Conservation (phyloP, 2,329 filamentous ascomycete genomes). For the Venturiaceae sp. region DNA sequence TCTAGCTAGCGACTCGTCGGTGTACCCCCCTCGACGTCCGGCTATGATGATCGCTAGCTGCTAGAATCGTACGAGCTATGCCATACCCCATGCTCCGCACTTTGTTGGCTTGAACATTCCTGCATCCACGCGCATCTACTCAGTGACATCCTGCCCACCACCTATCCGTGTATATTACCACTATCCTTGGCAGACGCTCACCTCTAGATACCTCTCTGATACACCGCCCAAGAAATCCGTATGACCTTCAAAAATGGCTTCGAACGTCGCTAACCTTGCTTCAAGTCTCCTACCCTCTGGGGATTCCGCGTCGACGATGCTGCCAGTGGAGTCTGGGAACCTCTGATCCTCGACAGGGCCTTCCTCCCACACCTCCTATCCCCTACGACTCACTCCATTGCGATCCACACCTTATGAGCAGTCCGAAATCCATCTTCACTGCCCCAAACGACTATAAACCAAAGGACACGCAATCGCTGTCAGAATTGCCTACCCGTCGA, state of each 20-base stretch:
- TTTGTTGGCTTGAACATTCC: too few relatives aligned
- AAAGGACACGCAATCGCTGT: background rate
- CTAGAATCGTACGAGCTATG: background rate
- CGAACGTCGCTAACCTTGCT: background rate
- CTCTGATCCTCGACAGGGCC: background rate
- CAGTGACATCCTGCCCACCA: slow-evolving; percentile 1
- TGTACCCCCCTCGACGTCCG: background rate
- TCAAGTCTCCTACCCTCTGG: background rate
- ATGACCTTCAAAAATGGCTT: background rate
- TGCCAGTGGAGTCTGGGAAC: background rate
- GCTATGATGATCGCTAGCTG: background rate
- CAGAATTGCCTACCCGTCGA: background rate
- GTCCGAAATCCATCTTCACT: slow-evolving; percentile 6
- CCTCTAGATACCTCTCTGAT: background rate
- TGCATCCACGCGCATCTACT: background rate
- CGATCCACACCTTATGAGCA: background rate
- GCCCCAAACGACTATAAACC: slow-evolving; percentile 1
- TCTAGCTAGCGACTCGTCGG: background rate
- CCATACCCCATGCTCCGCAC: background rate
- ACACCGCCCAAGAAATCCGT: background rate
- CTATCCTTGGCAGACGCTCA: background rate
- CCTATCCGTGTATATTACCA: background rate
- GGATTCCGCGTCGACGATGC: background rate
- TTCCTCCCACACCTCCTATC: background rate
- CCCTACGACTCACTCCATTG: background rate